These are phyloP conservation scores for Lichtheimia ramosa DNA, from an alignment of 371 early-diverging fungal genomes.

Conservation along the genomic window DNA sequence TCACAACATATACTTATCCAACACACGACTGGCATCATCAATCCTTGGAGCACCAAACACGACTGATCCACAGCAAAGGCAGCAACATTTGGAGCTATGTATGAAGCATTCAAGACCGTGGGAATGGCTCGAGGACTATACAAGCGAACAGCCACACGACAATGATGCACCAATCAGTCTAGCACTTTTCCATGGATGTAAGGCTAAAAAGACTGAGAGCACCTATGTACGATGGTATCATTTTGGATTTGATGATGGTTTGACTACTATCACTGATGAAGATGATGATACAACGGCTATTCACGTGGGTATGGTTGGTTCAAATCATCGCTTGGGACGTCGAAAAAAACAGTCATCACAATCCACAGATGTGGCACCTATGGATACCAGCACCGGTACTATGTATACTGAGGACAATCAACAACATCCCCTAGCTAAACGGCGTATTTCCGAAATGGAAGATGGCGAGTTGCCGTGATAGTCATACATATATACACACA, in stretches of 20 bases:
- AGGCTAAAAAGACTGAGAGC: conserved; percentile 30
- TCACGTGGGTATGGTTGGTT: conserved; percentile 8
- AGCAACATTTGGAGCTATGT: conserved; percentile 35
- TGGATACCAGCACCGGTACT: not conserved
- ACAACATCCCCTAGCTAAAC: not conserved
- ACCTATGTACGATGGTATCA: conserved; percentile 48
- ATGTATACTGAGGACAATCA: conserved; percentile 4
- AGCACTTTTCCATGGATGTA: conserved; percentile 36
- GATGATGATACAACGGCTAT: conserved; percentile 1
- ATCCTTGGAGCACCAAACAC: conserved; percentile 15
- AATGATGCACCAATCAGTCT: conserved; percentile 50
- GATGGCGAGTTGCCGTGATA: conserved; percentile 20
- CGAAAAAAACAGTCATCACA: not conserved
- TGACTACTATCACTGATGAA: conserved; percentile 4
- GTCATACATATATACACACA: not conserved
- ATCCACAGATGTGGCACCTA: not conserved
- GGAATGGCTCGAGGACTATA: conserved; percentile 68
- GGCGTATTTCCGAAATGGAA: conserved; percentile 14
- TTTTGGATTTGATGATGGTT: conserved; percentile 34
- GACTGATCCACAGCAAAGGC: conserved; percentile 38
- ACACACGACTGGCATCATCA: conserved; percentile 22
- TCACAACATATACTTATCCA: conserved; percentile 59
- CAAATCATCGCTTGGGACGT: conserved; percentile 1
- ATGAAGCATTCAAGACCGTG: conserved; percentile 58
- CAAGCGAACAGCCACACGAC: conserved; percentile 43